Evolutionary conservation across 2,329 filamentous ascomycete species (phyloP).

Genomic region (Grosmannia huntii): DNA sequence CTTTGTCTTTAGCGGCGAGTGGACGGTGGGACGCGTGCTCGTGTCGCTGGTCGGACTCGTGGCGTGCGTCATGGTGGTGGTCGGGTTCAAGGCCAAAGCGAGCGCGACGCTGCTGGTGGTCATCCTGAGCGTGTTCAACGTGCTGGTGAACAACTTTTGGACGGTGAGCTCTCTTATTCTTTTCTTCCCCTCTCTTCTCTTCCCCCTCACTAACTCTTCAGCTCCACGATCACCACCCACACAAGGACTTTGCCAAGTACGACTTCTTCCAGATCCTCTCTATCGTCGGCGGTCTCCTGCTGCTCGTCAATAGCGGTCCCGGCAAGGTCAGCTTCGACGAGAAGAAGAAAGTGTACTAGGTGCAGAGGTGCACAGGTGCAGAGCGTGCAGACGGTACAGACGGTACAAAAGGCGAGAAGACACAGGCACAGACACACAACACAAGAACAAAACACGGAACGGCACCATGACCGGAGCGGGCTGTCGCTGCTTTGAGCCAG

Average conservation of each 20-base stretch:
- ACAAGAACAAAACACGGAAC: not conserved
- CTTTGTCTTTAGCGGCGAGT: constrained; percentile 90
- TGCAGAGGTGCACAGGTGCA: not conserved
- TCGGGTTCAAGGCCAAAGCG: constrained; percentile 99
- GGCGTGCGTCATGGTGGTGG: constrained; percentile 95
- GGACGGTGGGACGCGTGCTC: constrained; percentile 76
- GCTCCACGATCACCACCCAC: constrained; percentile 95
- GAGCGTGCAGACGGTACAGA: too few species aligned
- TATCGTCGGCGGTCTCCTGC: constrained; percentile 89
- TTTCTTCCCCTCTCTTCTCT: constrained; percentile 1
- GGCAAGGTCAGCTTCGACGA: constrained; percentile 97
- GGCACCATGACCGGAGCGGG: not conserved
- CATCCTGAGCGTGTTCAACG: constrained; percentile 90
- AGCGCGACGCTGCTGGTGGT: constrained; percentile 91
- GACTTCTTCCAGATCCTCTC: constrained; percentile 99
- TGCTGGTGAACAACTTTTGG: constrained; percentile 99
- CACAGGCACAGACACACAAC: too few species aligned
- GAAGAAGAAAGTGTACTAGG: constrained; percentile 99
- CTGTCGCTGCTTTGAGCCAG: not conserved
- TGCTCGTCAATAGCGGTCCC: constrained; percentile 96
- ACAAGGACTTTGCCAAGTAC: constrained; percentile 99
- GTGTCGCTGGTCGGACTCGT: constrained; percentile 78
- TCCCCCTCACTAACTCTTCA: constrained; percentile 31
- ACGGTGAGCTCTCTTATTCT: constrained; percentile 51
- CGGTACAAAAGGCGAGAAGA: too few species aligned